Evolutionary conservation across 805 yeast species (phyloP).

Genomic region (Barnettozyma sucrosica): DNA sequence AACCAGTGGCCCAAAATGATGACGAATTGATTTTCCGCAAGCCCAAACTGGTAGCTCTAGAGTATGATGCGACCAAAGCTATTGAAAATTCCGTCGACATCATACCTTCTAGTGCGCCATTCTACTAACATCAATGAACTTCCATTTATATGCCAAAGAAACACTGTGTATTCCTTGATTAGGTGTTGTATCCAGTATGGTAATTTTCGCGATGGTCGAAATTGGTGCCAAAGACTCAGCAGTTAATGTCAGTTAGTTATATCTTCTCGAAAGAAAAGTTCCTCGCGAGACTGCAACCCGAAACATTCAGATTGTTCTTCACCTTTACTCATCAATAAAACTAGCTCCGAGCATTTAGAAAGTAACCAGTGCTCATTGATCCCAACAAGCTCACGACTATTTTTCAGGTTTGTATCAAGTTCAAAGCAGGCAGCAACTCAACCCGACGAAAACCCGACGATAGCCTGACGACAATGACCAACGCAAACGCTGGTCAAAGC

Average conservation of each 20-base stretch:
- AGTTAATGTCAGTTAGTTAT: not conserved
- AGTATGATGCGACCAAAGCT: not conserved
- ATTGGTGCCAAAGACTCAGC: not conserved
- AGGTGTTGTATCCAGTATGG: not conserved
- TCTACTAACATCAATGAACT: slow-evolving; percentile 1
- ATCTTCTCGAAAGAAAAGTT: not conserved
- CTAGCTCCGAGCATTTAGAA: no score
- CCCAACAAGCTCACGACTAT: not conserved
- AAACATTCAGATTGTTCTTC: not conserved
- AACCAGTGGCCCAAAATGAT: not conserved
- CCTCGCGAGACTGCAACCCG: not conserved
- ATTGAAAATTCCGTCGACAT: not conserved
- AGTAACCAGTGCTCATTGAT: no score
- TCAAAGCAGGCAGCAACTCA: no score
- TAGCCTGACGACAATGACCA: not conserved
- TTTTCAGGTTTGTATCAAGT: no score
- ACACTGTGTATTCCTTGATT: not conserved
- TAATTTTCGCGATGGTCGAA: slow-evolving; percentile 4
- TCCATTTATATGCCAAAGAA: not conserved
- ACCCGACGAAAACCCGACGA: no score
- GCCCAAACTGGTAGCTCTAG: not conserved
- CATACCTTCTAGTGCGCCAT: slow-evolving; percentile 14
- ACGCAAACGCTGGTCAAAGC: not conserved
- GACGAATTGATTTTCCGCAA: not conserved
- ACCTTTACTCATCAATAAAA: not conserved